Base-by-base conservation (phyloP, 2,329 filamentous ascomycete genomes). In the Clonostachys solani region DNA sequence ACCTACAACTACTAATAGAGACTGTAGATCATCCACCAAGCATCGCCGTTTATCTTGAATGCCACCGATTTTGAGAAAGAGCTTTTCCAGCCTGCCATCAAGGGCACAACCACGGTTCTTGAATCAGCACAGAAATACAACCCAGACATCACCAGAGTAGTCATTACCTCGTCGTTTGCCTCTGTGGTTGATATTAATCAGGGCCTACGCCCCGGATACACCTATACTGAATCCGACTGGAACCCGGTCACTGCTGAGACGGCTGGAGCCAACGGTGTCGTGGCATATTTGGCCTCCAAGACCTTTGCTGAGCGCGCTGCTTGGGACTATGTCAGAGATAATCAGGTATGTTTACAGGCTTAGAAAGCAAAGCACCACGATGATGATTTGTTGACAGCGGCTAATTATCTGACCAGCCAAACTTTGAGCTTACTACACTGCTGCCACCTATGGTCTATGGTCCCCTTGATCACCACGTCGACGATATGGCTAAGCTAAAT, bases 101-200 rank as follows among this genome's bases (percentile, higher is more conserved):
- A 72, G 36, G 72, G 73, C 3, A 68, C 73, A 2, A 62, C 58
- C 5, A 63, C 68, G 0, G 61, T 77, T n/a, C 54, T 76, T 10
- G 59, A 60, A 5, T 66, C 67, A 1, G 55, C 56, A 5, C 52
- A 83, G 58, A 69, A 71, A 50, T 46, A 56, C 10, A 40, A 49
- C 5, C 52, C 51, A 18, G 47, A 53, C 1, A 54, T 67, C 29
- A 57, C 50, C 13, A 60, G 63, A 6, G 41, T 71, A 33, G 66
- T 83, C 41, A 77, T 87, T 52, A 87, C 83, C 1, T 86, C 81
- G 4, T 86, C 82, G 3, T 87, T 86, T 54, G 84, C 83, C 16
- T 72, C 83, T 0, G 83, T 87, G n/a, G 33, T 75, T 29, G 56
- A 66, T 18, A 3, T 38, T 4, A 18, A 12, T 38, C 56, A 63